These are phyloP conservation scores for Ophiocordyceps camponoti-saundersi DNA, from an alignment of 2,329 filamentous ascomycete species.

Conservation along the genomic window DNA sequence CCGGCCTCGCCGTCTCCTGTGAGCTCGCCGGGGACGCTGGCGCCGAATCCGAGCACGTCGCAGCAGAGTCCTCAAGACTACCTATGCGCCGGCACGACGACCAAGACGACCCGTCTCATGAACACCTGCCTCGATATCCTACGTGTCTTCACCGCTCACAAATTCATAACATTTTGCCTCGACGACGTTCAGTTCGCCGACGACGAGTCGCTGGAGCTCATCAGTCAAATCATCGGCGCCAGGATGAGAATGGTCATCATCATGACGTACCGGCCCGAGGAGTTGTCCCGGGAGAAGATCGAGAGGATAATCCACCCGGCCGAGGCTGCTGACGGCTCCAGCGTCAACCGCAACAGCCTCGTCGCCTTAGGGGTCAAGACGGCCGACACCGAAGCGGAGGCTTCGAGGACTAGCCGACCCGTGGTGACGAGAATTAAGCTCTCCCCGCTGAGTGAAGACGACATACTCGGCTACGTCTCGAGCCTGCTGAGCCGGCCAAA, in stretches of 20 bases:
- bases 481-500: constrained; percentile 59
- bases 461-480: constrained; percentile 70
- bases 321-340: constrained; percentile 25
- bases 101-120: constrained; percentile 58
- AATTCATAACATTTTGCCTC: constrained; percentile 74
- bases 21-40: constrained; percentile 19
- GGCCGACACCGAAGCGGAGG: constrained; percentile 18
- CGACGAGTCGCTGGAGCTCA: constrained; percentile 68
- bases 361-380: background rate
- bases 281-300: constrained; percentile 38
- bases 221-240: constrained; percentile 62
- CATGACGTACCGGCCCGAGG: constrained; percentile 56
- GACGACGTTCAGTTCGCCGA: constrained; percentile 89
- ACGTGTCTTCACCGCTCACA: constrained; percentile 63
- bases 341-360: background rate
- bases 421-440: constrained; percentile 56
- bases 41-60: constrained; percentile 17
- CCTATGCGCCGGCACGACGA: constrained; percentile 37
- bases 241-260: constrained; percentile 71
- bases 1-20: constrained; percentile 31
- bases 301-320: constrained; percentile 35
- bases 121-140: constrained; percentile 80
- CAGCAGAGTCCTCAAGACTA: constrained; percentile 42
- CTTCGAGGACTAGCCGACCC: constrained; percentile 28
- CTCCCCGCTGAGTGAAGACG: constrained; percentile 55